Evolutionary conservation across 2,329 filamentous ascomycete genomes (phyloP), one percentile per base, ranked within the genome.

Genomic region (Hypoxylon sp.): DNA sequence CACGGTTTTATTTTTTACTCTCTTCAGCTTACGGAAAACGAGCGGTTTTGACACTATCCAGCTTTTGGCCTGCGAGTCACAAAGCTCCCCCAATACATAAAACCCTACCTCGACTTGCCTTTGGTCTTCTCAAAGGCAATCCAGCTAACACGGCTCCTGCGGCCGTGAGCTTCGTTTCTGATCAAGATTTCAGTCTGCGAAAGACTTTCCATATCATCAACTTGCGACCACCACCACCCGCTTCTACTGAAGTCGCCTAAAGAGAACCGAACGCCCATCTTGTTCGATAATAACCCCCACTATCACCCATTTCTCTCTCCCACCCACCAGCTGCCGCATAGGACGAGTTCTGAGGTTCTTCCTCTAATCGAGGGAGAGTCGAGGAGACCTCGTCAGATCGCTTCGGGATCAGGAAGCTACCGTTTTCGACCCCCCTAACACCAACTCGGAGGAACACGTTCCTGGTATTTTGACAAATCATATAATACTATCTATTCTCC

Each of bases 301-400:
- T 80, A 81, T 73, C 81, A 77, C 81, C 84, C 84, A 75, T 79
- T 82, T 81, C 87, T 86, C 82, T 87, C 84, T 80, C 84, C 87
- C 81, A 84, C 84, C 82, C 84, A 86, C 88, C 92, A 97, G 93
- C 95, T 98, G 96, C 96, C 96, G 96, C 95, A 99, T 99, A 98
- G 94, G 93, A 97, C 92, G 91, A 89, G 89, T 91, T 91, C 90
- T 89, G 88, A 91, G 92, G 92, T 94, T 97, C 95, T 98, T 98
- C 95, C 94, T 97, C 95, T 96, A 86, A 86, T 86, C 84, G 95
- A 94, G 96, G 96, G 95, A 97, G 96, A 96, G 94, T 97, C 94
- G 92, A 94, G 92, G 92, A 95, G 94, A 92, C 93, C 93, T 94
- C 92, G 94, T 91, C 93, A 92, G 90, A 90, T 91, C 88, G 91